Percentiles rank a stretch among this genome's conserved stretches.
Evolutionary conservation across 2,329 filamentous ascomycete species (phyloP).

Genomic region (Teratosphaeria gauchensis): DNA sequence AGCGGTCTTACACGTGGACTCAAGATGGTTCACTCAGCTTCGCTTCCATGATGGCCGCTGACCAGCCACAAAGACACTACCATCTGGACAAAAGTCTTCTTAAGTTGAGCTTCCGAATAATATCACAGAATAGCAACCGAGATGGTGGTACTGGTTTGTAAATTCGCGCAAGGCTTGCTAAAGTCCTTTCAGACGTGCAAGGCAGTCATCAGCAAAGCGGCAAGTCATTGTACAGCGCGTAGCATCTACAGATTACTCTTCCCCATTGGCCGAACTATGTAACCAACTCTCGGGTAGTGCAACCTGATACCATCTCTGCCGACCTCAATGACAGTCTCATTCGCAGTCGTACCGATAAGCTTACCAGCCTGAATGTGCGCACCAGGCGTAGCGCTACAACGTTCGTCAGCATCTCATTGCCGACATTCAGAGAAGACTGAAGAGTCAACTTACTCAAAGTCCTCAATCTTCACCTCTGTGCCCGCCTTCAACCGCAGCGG

Average conservation of each 20-base stretch:
- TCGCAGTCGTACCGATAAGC: slow-evolving; percentile 14
- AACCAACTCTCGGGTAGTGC: slow-evolving; percentile 33
- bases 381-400: slow-evolving; percentile 15
- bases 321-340: slow-evolving; percentile 21
- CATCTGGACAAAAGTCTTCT: no score
- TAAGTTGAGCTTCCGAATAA: no score
- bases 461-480: slow-evolving; percentile 17
- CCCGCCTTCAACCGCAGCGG: slow-evolving; percentile 13
- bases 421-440: neutral
- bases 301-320: slow-evolving; percentile 20
- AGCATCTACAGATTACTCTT: neutral
- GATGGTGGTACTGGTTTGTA: no score
- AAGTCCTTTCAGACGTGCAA: no score
- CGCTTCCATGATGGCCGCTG: no score
- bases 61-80: no score
- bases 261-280: slow-evolving; percentile 17
- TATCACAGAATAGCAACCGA: no score
- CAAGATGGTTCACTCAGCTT: no score
- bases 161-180: no score
- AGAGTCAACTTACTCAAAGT: slow-evolving; percentile 16
- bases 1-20: no score
- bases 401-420: neutral
- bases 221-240: neutral
- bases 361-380: slow-evolving; percentile 20
- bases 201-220: neutral